Conservation (phyloP, 2,329 filamentous ascomycete species). For the Basipetospora sp. region DNA sequence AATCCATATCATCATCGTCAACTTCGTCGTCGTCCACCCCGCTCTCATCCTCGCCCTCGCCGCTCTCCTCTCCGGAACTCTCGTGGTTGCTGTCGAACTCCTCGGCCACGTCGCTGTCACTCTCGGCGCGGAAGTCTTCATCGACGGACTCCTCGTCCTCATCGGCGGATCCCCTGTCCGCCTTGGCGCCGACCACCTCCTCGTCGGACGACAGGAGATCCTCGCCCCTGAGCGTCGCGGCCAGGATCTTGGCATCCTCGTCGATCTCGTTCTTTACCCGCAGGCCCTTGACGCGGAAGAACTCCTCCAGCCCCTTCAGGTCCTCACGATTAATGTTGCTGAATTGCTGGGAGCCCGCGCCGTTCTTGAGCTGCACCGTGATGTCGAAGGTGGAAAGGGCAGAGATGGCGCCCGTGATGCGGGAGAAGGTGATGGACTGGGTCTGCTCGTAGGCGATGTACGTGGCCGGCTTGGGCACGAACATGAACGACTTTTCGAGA, state of each 20-base stretch:
- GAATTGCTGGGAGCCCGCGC: slow-evolving; percentile 82
- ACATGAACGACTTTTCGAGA: slow-evolving; percentile 96
- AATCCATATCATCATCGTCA: slow-evolving; percentile 26
- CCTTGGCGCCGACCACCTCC: slow-evolving; percentile 53
- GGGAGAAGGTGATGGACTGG: slow-evolving; percentile 81
- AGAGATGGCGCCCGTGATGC: slow-evolving; percentile 84
- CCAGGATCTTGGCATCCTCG: slow-evolving; percentile 70
- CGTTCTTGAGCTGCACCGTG: slow-evolving; percentile 76
- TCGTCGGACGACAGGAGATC: slow-evolving; percentile 75
- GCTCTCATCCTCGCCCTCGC: slow-evolving; percentile 30
- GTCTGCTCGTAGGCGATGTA: slow-evolving; percentile 95
- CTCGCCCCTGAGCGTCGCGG: slow-evolving; percentile 69
- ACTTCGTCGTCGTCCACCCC: slow-evolving; percentile 32
- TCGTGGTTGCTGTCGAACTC: slow-evolving; percentile 89
- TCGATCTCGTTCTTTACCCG: slow-evolving; percentile 98
- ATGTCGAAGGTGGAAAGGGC: slow-evolving; percentile 95
- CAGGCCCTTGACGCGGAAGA: slow-evolving; percentile 90
- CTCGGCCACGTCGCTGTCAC: slow-evolving; percentile 88
- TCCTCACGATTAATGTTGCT: slow-evolving; percentile 99
- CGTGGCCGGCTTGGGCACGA: slow-evolving; percentile 93
- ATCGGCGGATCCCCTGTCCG: slow-evolving; percentile 79
- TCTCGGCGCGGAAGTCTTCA: slow-evolving; percentile 87
- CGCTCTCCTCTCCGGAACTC: slow-evolving; percentile 59
- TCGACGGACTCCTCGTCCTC: slow-evolving; percentile 92
- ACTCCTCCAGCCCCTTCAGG: slow-evolving; percentile 86